A percentile compares a stretch with the other conserved stretches of the same genome.
These are phyloP conservation scores for Bacidia rubella DNA, from an alignment of 495 filamentous ascomycete species.

Conservation along the genomic window DNA sequence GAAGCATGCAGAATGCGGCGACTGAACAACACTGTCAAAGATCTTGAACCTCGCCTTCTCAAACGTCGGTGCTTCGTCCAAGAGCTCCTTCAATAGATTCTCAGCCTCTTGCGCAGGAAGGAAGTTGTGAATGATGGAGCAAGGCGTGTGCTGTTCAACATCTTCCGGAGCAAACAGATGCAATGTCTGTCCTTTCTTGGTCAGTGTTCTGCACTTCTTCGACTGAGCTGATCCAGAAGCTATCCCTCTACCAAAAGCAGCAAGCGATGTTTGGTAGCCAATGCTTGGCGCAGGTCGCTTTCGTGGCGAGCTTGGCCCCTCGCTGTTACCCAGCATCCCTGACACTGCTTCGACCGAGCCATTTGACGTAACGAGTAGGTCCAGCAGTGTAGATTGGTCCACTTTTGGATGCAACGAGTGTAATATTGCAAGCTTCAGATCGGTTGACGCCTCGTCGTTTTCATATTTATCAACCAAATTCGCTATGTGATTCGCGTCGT, in stretches of 20 bases:
- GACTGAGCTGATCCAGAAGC: not conserved
- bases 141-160: slow-evolving; percentile 68
- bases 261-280: slow-evolving; percentile 45
- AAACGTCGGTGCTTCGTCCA: slow-evolving; percentile 65
- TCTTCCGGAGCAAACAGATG: slow-evolving; percentile 70
- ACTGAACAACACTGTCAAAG: slow-evolving; percentile 71
- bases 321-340: slow-evolving; percentile 32
- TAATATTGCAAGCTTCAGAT: slow-evolving; percentile 75
- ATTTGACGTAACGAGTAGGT: slow-evolving; percentile 60
- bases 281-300: slow-evolving; percentile 25
- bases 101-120: slow-evolving; percentile 58
- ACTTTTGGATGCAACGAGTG: slow-evolving; percentile 56
- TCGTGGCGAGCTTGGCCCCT: slow-evolving; percentile 15
- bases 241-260: slow-evolving; percentile 11
- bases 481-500: not conserved
- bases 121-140: slow-evolving; percentile 85
- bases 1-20: slow-evolving; percentile 66
- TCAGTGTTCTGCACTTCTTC: slow-evolving; percentile 33
- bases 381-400: slow-evolving; percentile 54
- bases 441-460: slow-evolving; percentile 60
- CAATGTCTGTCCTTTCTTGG: slow-evolving; percentile 67
- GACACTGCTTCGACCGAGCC: slow-evolving; percentile 59
- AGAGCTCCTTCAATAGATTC: slow-evolving; percentile 56
- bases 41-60: slow-evolving; percentile 62
- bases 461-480: not conserved